Evolutionary conservation across 1,284 basidiomycete species (phyloP).

Genomic region (Austroboletus novae-zelandiae): DNA sequence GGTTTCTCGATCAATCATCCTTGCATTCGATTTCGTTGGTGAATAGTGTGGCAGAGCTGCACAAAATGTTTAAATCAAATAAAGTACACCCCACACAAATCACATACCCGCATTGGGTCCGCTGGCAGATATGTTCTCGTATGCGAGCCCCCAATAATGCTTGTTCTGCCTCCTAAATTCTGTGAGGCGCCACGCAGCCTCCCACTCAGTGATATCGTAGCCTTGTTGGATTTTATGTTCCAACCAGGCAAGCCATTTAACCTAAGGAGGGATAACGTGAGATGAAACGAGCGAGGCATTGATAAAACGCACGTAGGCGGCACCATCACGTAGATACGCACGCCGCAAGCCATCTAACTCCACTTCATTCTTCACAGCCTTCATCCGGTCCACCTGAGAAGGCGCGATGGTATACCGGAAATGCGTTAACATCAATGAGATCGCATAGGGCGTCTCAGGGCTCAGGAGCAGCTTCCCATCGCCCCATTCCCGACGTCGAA

Average conservation of each 20-base stretch:
- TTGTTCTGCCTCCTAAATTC: conserved; percentile 75
- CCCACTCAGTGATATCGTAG: conserved; percentile 87
- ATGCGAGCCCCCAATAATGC: conserved; percentile 86
- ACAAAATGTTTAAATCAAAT: conserved; percentile 6
- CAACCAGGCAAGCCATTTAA: conserved; percentile 87
- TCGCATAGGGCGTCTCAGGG: conserved; percentile 73
- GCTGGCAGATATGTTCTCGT: conserved; percentile 90
- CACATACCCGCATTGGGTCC: conserved; percentile 79
- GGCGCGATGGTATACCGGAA: conserved; percentile 70
- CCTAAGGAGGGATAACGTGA: conserved; percentile 34
- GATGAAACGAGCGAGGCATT: conserved; percentile 4
- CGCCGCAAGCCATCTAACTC: conserved; percentile 83
- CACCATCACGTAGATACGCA: conserved; percentile 90
- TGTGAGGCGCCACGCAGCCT: conserved; percentile 83
- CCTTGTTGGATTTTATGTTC: conserved; percentile 77
- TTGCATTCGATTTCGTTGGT: conserved; percentile 70
- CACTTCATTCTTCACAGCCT: conserved; percentile 84
- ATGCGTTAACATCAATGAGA: conserved; percentile 76
- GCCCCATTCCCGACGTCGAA: conserved; percentile 72
- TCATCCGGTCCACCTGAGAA: conserved; percentile 72
- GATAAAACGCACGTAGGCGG: conserved; percentile 69
- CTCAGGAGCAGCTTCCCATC: conserved; percentile 72
- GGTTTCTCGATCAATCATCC: conserved; percentile 71
- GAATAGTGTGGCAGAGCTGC: conserved; percentile 89
- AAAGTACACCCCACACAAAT: background rate